These are phyloP conservation scores for Selenicereus undatus DNA, from an alignment of 148 eudicot species.

Conservation along the genomic window DNA sequence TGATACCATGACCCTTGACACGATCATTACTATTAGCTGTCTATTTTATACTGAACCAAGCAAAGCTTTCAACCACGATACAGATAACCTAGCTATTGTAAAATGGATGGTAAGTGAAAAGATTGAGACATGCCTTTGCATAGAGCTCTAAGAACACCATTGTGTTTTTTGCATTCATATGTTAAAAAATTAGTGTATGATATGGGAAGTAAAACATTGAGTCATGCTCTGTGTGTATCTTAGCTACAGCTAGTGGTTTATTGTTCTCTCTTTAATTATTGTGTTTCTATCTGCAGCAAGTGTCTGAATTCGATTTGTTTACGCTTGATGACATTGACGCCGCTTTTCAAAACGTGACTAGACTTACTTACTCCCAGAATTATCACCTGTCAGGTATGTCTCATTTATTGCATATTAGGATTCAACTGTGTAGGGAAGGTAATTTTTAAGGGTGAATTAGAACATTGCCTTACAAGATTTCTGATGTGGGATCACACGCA, in stretches of 20 bases:
- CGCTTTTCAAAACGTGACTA: slow-evolving; percentile 77
- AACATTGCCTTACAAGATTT: not conserved
- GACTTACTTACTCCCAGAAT: slow-evolving; percentile 92
- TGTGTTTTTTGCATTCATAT: too few relatives aligned
- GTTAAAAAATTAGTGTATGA: too few relatives aligned
- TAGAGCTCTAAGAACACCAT: too few relatives aligned
- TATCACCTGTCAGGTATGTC: slow-evolving; percentile 71
- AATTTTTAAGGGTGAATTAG: not conserved
- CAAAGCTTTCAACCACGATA: too few relatives aligned
- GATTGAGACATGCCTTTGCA: too few relatives aligned
- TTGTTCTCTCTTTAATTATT: slow-evolving; percentile 15
- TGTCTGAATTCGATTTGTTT: slow-evolving; percentile 92
- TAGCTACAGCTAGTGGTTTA: not conserved
- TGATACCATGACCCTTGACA: too few relatives aligned
- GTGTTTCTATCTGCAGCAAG: slow-evolving; percentile 64
- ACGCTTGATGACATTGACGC: slow-evolving; percentile 91
- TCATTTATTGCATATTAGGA: slow-evolving; percentile 5
- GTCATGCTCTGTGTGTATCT: too few relatives aligned
- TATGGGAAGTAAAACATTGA: too few relatives aligned
- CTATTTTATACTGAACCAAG: too few relatives aligned
- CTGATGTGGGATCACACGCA: not conserved
- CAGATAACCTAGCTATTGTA: too few relatives aligned
- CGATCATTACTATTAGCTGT: too few relatives aligned
- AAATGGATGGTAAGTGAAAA: too few relatives aligned
- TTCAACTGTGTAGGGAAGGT: not conserved